phyloP scores from a whole-genome alignment of 2,329 filamentous ascomycete species.

The Pseudogymnoascus sp. region DNA sequence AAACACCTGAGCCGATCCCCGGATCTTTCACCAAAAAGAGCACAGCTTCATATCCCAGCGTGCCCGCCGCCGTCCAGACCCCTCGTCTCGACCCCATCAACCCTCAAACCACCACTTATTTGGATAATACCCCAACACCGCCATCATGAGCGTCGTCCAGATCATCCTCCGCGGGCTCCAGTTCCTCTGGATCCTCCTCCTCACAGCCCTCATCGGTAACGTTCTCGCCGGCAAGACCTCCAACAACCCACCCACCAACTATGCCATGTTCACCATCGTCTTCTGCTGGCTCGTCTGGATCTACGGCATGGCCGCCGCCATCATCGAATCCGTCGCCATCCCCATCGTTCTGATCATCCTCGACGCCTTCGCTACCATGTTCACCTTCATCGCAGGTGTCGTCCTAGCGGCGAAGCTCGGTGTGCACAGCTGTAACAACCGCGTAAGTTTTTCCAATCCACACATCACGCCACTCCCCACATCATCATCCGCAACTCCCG shows the following conservation, averaged over 20 bases:
- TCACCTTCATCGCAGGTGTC: slow-evolving; percentile 64
- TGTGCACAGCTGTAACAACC: slow-evolving; percentile 60
- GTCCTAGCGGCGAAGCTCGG: slow-evolving; percentile 63
- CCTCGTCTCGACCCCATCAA: background rate
- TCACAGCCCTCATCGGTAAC: slow-evolving; percentile 27
- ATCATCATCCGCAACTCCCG: background rate
- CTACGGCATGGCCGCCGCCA: slow-evolving; percentile 50
- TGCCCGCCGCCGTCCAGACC: background rate
- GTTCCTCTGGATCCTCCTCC: slow-evolving; percentile 26
- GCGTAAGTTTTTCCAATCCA: slow-evolving; percentile 35
- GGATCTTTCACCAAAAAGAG: slow-evolving; percentile 1
- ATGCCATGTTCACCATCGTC: slow-evolving; percentile 60
- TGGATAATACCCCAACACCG: slow-evolving; percentile 5
- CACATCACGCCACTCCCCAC: background rate
- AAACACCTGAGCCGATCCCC: background rate
- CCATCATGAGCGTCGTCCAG: slow-evolving; percentile 19
- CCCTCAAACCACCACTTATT: background rate
- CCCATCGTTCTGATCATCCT: slow-evolving; percentile 47
- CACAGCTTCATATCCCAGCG: slow-evolving; percentile 8
- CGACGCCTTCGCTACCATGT: slow-evolving; percentile 51
- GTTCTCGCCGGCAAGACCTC: slow-evolving; percentile 49
- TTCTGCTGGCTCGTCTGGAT: slow-evolving; percentile 59
- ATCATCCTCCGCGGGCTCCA: slow-evolving; percentile 21
- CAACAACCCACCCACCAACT: slow-evolving; percentile 50
- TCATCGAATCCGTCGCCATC: slow-evolving; percentile 46